Percentiles rank a stretch among this genome's conserved stretches.
These are phyloP conservation scores for Chaetomiaceae sp. DNA, from an alignment of 2,329 filamentous ascomycete genomes.

Conservation along the genomic window DNA sequence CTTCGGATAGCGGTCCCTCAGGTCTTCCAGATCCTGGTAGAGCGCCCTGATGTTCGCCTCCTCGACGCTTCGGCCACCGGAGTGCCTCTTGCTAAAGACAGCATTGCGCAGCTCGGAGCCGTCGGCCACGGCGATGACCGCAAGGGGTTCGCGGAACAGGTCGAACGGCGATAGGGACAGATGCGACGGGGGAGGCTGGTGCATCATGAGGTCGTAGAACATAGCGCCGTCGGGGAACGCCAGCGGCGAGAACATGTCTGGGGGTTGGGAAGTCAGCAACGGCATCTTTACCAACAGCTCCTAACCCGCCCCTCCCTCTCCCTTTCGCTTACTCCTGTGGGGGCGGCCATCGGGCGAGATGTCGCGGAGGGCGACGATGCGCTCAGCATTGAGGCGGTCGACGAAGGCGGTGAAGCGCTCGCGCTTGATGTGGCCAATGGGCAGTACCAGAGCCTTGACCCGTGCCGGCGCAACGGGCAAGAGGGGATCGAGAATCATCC, in stretches of 20 bases:
- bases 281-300: neutral
- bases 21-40: slow-evolving; percentile 61
- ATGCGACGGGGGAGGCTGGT: slow-evolving; percentile 72
- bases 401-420: slow-evolving; percentile 75
- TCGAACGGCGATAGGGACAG: slow-evolving; percentile 82
- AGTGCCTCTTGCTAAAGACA: slow-evolving; percentile 49
- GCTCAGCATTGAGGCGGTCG: slow-evolving; percentile 68
- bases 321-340: slow-evolving; percentile 64
- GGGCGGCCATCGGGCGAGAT: slow-evolving; percentile 78
- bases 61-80: slow-evolving; percentile 43
- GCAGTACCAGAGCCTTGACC: slow-evolving; percentile 80
- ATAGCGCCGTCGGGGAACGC: slow-evolving; percentile 81
- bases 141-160: slow-evolving; percentile 75
- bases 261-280: slow-evolving; percentile 16
- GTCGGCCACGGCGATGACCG: slow-evolving; percentile 80
- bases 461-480: slow-evolving; percentile 87
- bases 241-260: slow-evolving; percentile 90
- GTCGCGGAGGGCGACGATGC: slow-evolving; percentile 78
- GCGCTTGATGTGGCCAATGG: slow-evolving; percentile 77
- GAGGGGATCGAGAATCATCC: slow-evolving; percentile 81
- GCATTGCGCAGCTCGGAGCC: slow-evolving; percentile 59
- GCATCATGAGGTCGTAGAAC: slow-evolving; percentile 80
- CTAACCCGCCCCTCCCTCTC: neutral
- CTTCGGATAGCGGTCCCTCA: slow-evolving; percentile 68
- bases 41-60: slow-evolving; percentile 54